These are phyloP conservation scores for Phytopythium aichiense DNA, from an alignment of 352 stramenopile genomes.

Conservation along the genomic window DNA sequence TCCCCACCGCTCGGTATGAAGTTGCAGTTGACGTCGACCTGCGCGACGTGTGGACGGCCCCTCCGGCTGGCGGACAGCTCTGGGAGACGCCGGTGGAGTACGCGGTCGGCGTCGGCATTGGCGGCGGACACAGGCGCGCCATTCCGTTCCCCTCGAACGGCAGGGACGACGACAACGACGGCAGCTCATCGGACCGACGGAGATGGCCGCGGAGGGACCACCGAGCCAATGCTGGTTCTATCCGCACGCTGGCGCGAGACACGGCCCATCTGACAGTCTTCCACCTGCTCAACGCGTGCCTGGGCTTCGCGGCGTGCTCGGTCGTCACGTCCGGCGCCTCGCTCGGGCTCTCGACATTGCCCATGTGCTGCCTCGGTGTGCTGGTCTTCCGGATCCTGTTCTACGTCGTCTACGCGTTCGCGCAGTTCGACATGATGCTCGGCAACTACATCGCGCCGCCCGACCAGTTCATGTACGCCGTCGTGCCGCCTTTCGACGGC, in stretches of 20 bases:
- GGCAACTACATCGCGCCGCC: slow-evolving; percentile 28
- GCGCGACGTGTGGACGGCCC: not conserved
- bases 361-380: slow-evolving; percentile 63
- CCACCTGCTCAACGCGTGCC: slow-evolving; percentile 48
- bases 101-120: not conserved
- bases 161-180: not conserved
- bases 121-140: not conserved
- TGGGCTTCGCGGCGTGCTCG: slow-evolving; percentile 42
- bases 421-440: slow-evolving; percentile 55
- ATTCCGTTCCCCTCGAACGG: not conserved
- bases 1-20: slow-evolving; percentile 1
- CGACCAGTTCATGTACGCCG: slow-evolving; percentile 33
- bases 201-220: not conserved
- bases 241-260: not conserved
- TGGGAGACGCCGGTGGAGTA: slow-evolving; percentile 1
- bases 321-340: slow-evolving; percentile 40
- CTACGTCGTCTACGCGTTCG: slow-evolving; percentile 44
- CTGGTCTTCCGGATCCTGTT: slow-evolving; percentile 59
- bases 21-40: slow-evolving; percentile 1
- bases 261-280: slow-evolving; percentile 50
- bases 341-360: slow-evolving; percentile 40
- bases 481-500: slow-evolving; percentile 19
- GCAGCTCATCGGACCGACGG: not conserved
- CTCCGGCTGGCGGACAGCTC: not conserved
- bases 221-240: not conserved